These are phyloP conservation scores for Ascochyta lentis DNA, from an alignment of 2,329 filamentous ascomycete genomes.

Conservation along the genomic window DNA sequence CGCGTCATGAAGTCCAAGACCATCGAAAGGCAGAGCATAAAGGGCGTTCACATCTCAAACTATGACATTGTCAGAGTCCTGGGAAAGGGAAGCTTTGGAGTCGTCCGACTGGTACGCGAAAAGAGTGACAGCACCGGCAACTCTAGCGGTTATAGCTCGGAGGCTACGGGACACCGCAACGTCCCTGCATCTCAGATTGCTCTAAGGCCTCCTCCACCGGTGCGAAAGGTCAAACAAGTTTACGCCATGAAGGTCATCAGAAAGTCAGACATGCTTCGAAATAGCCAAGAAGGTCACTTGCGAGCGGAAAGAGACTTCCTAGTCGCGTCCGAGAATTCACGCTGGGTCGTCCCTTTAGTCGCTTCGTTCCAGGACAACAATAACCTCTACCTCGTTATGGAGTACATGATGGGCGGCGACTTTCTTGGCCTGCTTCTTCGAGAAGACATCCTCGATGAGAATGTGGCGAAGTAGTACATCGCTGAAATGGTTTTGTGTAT, in stretches of 20 bases:
- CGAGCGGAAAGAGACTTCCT: constrained; percentile 92
- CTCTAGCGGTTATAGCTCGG: constrained; percentile 16
- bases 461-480: constrained; percentile 82
- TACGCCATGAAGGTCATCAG: constrained; percentile 98
- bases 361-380: constrained; percentile 86
- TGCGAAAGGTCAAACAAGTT: constrained; percentile 58
- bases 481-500: constrained; percentile 97
- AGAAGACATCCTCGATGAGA: constrained; percentile 81
- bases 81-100: constrained; percentile 93
- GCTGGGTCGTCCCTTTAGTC: constrained; percentile 87
- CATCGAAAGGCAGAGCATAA: constrained; percentile 54
- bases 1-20: constrained; percentile 73
- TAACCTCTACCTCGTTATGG: constrained; percentile 93
- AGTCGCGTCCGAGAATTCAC: constrained; percentile 84
- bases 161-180: constrained; percentile 14
- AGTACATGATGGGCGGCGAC: constrained; percentile 97
- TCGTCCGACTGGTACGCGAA: constrained; percentile 84
- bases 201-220: not conserved
- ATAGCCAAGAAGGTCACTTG: constrained; percentile 89
- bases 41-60: constrained; percentile 63
- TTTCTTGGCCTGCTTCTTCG: constrained; percentile 87
- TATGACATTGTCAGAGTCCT: constrained; percentile 84
- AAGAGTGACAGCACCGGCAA: constrained; percentile 45
- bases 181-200: constrained; percentile 5
- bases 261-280: constrained; percentile 90